Percentiles rank a stretch among this genome's conserved stretches.
phyloP scores from a whole-genome alignment of 2,329 filamentous ascomycete species.

The Aspergillus quadrilineatus region DNA sequence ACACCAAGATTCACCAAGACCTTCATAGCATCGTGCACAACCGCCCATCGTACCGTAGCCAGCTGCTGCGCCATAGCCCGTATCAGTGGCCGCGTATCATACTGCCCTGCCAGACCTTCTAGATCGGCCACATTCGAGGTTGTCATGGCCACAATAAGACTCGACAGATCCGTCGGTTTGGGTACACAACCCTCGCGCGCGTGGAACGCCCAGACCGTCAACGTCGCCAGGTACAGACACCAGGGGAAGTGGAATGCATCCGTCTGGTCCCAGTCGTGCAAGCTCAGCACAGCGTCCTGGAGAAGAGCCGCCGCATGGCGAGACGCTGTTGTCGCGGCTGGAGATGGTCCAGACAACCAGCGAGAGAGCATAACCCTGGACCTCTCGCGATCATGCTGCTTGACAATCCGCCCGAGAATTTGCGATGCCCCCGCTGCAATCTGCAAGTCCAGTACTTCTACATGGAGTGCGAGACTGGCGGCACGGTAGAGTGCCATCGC shows the following conservation, averaged over 20 bases:
- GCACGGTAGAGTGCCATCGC: constrained; percentile 60
- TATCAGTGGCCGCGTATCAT: constrained; percentile 53
- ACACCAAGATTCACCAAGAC: constrained; percentile 43
- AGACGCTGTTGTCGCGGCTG: constrained; percentile 15
- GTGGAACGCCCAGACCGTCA: constrained; percentile 61
- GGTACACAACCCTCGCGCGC: constrained; percentile 45
- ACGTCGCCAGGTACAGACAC: constrained; percentile 60
- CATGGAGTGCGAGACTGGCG: constrained; percentile 56
- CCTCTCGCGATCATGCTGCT: constrained; percentile 51
- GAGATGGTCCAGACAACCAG: constrained; percentile 20
- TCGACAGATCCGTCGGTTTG: constrained; percentile 40
- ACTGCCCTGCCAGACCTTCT: constrained; percentile 43
- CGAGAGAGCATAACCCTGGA: constrained; percentile 36
- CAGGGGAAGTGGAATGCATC: constrained; percentile 62
- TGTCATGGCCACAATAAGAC: constrained; percentile 36
- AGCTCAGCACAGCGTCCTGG: constrained; percentile 49
- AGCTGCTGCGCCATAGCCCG: constrained; percentile 57
- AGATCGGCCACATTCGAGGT: constrained; percentile 38
- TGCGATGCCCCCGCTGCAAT: constrained; percentile 61
- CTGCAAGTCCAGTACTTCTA: constrained; percentile 61
- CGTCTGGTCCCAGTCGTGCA: constrained; percentile 53
- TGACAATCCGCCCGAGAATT: constrained; percentile 56
- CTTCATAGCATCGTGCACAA: constrained; percentile 62
- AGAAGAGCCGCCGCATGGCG: constrained; percentile 58
- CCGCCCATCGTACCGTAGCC: constrained; percentile 60